Conservation (phyloP, 148 eudicot genomes). For the Rhododendron ovatum region DNA sequence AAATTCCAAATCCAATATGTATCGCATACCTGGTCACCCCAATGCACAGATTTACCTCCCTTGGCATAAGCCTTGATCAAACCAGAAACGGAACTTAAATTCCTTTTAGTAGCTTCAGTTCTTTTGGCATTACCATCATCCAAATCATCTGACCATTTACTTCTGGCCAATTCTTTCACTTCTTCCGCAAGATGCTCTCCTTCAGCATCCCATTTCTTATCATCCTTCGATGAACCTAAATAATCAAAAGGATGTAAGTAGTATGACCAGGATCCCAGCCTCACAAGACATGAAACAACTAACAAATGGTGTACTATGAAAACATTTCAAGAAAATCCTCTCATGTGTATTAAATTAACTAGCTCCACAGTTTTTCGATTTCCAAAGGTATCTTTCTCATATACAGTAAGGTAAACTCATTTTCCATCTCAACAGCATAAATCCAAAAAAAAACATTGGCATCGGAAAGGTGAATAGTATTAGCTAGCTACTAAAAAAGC, state of each 20-base stretch:
- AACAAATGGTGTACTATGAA: not conserved
- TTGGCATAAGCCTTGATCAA: constrained; percentile 51
- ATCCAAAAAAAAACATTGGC: not conserved
- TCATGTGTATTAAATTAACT: not conserved
- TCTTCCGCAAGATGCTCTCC: constrained; percentile 41
- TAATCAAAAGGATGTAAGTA: constrained; percentile 10
- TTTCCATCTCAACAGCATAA: not conserved
- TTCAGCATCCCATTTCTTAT: constrained; percentile 32
- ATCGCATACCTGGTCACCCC: constrained; percentile 89
- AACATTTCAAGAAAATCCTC: not conserved
- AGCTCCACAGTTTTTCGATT: not conserved
- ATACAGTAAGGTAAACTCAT: not conserved
- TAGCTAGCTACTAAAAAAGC: not conserved
- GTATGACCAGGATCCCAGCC: not conserved
- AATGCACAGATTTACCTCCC: constrained; percentile 89
- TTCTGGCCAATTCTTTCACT: constrained; percentile 82
- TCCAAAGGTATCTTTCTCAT: not conserved
- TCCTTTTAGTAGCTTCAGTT: constrained; percentile 33
- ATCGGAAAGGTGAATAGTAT: not conserved
- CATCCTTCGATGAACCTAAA: constrained; percentile 43
- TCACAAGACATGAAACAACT: not conserved
- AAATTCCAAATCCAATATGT: not conserved
- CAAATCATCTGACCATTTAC: constrained; percentile 90
- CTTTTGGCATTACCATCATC: constrained; percentile 50
- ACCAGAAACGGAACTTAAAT: constrained; percentile 46